These are phyloP conservation scores for Collybia mongolica DNA, from an alignment of 768 basidiomycete genomes.

Conservation along the genomic window DNA sequence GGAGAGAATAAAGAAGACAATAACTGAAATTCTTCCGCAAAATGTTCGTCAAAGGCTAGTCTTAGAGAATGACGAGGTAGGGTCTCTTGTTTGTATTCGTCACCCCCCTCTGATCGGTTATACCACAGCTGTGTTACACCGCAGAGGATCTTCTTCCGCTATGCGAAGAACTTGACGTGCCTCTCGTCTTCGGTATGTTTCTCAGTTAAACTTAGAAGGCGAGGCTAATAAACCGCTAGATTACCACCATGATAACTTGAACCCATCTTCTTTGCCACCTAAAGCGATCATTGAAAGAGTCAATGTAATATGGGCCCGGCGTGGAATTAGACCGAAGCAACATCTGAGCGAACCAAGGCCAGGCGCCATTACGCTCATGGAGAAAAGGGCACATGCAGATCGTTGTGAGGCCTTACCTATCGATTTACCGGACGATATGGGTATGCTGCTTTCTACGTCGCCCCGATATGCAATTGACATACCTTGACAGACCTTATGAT, in stretches of 20 bases:
- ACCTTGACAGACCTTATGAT: slow-evolving; percentile 74
- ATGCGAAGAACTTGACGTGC: slow-evolving; percentile 81
- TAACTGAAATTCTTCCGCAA: slow-evolving; percentile 53
- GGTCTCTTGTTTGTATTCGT: slow-evolving; percentile 2
- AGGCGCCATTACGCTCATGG: slow-evolving; percentile 82
- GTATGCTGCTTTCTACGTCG: slow-evolving; percentile 27
- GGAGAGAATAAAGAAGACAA: slow-evolving; percentile 69
- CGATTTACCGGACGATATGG: slow-evolving; percentile 68
- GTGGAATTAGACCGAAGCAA: slow-evolving; percentile 87
- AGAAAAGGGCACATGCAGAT: slow-evolving; percentile 84
- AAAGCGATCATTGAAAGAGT: slow-evolving; percentile 71
- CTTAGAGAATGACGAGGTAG: slow-evolving; percentile 92
- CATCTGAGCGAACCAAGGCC: slow-evolving; percentile 90
- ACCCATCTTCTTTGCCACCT: slow-evolving; percentile 58
- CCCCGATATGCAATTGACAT: slow-evolving; percentile 10
- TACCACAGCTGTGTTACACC: slow-evolving; percentile 70
- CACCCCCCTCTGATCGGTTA: not conserved
- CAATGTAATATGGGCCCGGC: slow-evolving; percentile 67
- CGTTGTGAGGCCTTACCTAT: slow-evolving; percentile 68
- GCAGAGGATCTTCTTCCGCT: slow-evolving; percentile 86
- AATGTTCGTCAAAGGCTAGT: slow-evolving; percentile 74
- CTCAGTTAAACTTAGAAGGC: too few species aligned
- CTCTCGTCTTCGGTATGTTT: slow-evolving; percentile 55
- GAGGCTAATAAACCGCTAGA: slow-evolving; percentile 32
- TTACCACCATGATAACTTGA: slow-evolving; percentile 82